Base-by-base conservation (phyloP, 1,284 basidiomycete genomes). In the Cronartium quercuum region DNA sequence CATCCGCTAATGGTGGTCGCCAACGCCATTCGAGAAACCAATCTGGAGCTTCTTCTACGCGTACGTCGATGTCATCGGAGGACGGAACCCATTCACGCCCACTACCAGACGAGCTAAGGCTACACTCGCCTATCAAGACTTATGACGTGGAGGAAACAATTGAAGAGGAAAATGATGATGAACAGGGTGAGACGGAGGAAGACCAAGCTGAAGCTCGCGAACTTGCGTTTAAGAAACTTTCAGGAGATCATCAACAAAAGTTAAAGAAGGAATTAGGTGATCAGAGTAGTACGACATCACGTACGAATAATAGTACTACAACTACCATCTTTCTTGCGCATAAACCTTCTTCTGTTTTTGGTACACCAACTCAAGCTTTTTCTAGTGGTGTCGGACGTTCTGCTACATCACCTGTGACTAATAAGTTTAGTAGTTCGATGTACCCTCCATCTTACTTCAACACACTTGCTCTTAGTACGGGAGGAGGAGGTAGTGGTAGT, bases 131-230 rank as follows among this genome's bases (percentile, higher is more conserved):
- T n/a, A 74, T 66, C 63, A 74, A 74, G 60, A 64, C 34, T 3
- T 47, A 74, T 58, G 70, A 74, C 24, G 51, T 74, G n/a, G 70
- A 66, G 18, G 70, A 74, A 57, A 74, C 64, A 18, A 74, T 74
- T 66, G 70, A 74, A 66, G 70, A 74, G 58, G 70, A 74, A 42
- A 64, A 74, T 57, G 70, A 71, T 71, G 69, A 61, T 12, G 70
- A 73, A 41, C 62, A 73, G 38, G 70, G 63, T 71, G 69, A 42
- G 12, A 21, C 24, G 35, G 63, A 74, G 40, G 38, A 62, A 10
- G 24, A 34, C 2, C 18, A 62, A 35, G 44, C 62, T 29, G 69
- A 71, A 13, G 70, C 70, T 12, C 51, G 70, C 41, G 41, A 66
- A 34, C 64, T 41, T 15, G 70, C 70, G n/a, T 60, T 74, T 13